A percentile compares a stretch with the other conserved stretches of the same genome.
phyloP scores from a whole-genome alignment of 768 basidiomycete genomes.

The Hortiboletus campestris region DNA sequence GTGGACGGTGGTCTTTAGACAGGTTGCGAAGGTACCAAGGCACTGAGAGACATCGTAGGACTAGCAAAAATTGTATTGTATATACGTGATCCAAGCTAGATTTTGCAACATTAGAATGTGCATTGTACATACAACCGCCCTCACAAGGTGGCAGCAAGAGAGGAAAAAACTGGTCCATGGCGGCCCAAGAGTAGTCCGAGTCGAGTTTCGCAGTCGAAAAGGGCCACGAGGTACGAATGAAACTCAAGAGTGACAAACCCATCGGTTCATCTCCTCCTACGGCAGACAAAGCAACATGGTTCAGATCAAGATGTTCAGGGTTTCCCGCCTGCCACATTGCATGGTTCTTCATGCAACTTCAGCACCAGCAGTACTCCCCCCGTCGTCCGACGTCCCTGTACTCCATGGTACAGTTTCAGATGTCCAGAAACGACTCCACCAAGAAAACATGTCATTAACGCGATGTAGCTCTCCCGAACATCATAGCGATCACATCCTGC shows the following conservation, averaged over 20 bases:
- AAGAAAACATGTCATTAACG: too few species aligned
- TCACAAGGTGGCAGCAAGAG: slow-evolving; percentile 4
- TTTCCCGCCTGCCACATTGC: background rate
- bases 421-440: too few species aligned
- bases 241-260: slow-evolving; percentile 15
- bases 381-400: too few species aligned
- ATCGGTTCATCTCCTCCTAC: slow-evolving; percentile 13
- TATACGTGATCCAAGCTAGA: too few species aligned
- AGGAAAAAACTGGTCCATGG: slow-evolving; percentile 4
- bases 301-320: background rate
- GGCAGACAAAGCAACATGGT: background rate
- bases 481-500: background rate
- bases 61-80: too few species aligned
- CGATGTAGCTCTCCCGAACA: background rate
- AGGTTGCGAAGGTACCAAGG: too few species aligned
- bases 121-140: background rate
- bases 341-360: background rate
- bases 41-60: too few species aligned
- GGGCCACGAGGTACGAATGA: slow-evolving; percentile 22
- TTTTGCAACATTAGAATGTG: too few species aligned
- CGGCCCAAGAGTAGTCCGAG: slow-evolving; percentile 25
- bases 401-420: too few species aligned
- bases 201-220: slow-evolving; percentile 17
- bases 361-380: background rate
- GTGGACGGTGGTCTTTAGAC: too few species aligned